Evolutionary conservation across 2,329 filamentous ascomycete species (phyloP).

Genomic region (Sordariomycetes sp.): DNA sequence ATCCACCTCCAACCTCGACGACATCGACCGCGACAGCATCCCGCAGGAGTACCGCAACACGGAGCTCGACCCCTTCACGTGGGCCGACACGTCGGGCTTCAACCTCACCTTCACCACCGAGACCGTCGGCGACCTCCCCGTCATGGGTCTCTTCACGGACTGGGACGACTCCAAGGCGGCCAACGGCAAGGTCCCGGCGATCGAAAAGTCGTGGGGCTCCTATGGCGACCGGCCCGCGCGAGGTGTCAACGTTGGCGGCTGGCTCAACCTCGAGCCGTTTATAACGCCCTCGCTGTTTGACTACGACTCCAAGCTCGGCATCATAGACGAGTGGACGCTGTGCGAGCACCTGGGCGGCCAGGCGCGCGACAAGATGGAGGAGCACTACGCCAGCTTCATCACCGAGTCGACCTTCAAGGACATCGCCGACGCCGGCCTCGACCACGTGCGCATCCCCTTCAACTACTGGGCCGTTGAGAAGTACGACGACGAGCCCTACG

Average conservation of each 20-base stretch:
- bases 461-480: constrained; percentile 50
- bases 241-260: constrained; percentile 64
- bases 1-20: constrained; percentile 30
- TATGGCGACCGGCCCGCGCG: constrained; percentile 57
- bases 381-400: constrained; percentile 40
- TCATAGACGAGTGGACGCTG: constrained; percentile 42
- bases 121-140: constrained; percentile 54
- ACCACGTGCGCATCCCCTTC: constrained; percentile 46
- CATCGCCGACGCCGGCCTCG: constrained; percentile 45
- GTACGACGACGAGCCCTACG: constrained; percentile 35
- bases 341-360: constrained; percentile 33
- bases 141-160: constrained; percentile 59
- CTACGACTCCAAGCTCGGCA: constrained; percentile 18
- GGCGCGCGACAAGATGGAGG: constrained; percentile 28
- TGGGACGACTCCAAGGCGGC: constrained; percentile 58
- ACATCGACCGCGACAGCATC: constrained; percentile 15
- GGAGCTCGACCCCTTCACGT: constrained; percentile 58
- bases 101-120: constrained; percentile 63
- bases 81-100: constrained; percentile 63
- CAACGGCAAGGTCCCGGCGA: constrained; percentile 53
- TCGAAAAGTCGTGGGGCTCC: constrained; percentile 47
- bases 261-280: constrained; percentile 65
- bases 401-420: constrained; percentile 41
- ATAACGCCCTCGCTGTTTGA: constrained; percentile 65
- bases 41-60: constrained; percentile 49